Evolutionary conservation across 2,329 filamentous ascomycete species (phyloP), one percentile per base, ranked within the genome.

Genomic region (Pezicula radicicola): DNA sequence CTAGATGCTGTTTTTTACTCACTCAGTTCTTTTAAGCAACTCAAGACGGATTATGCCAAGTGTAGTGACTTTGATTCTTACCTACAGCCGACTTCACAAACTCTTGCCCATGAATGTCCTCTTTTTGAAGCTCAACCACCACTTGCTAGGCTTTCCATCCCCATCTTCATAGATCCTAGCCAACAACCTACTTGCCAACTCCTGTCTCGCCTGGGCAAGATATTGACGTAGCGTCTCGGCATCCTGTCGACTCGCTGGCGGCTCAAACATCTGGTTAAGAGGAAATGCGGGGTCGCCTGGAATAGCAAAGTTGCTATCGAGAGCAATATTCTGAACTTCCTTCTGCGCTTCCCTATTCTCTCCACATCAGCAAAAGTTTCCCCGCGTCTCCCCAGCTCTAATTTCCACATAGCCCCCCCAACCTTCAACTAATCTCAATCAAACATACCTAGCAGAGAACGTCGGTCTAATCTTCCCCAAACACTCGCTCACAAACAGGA

Each of bases 81-180:
- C 30, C 30, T 13, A 33, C 12, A 10, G 4, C 30, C 10, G 12
- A 12, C 9, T 25, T 70, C 78, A 92, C 73, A 94, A 76, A 61
- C 83, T 82, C 84, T 97, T 97, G 70, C 92, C 92, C 94, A 99
- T 97, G 69, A 99, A 99, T 84, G 97, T 97, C 75, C 94, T 87
- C 85, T 97, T 97, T 49, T 89, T 90, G 71, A 97, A 99, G 79
- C 94, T 97, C 70, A 99, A 74, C 94, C 94, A 99, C 90, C 93
- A 97, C 84, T 95, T 83, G 72, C 76, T 81, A 50, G 83, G 83
- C 73, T 81, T 82, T 73, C 89, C 71, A 77, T 92, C 72, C 85
- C 89, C 71, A 75, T 92, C 91, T 50, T 88, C 87, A 69, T 96
- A 99, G 59, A 99, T 86, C 62, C 92, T 83, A 48, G 88, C 88